Conservation (phyloP, 768 basidiomycete species). For the Chalciporus chontae region DNA sequence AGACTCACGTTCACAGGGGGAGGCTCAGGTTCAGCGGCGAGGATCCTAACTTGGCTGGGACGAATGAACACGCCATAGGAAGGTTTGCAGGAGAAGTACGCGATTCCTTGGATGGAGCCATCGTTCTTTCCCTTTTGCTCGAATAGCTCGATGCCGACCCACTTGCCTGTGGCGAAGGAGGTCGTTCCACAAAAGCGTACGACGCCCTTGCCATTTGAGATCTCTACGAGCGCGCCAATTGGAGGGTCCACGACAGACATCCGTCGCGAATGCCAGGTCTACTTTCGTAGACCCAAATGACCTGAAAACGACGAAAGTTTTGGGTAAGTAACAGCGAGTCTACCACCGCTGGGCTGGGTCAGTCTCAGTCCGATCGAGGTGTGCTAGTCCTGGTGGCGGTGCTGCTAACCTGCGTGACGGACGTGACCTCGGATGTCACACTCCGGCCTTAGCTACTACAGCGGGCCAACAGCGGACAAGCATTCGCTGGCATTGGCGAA, state of each 20-base stretch:
- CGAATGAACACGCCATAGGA: constrained; percentile 87
- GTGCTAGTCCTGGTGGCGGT: constrained; percentile 14
- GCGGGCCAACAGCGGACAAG: constrained; percentile 8
- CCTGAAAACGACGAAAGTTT: neutral
- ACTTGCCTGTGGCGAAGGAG: constrained; percentile 83
- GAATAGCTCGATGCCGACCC: constrained; percentile 90
- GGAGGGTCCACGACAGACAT: constrained; percentile 43
- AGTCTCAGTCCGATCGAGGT: neutral
- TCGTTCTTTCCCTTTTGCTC: constrained; percentile 93
- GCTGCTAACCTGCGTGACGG: neutral
- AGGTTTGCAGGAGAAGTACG: constrained; percentile 79
- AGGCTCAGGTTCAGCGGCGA: constrained; percentile 35
- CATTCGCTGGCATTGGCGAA: neutral
- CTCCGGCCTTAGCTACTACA: neutral
- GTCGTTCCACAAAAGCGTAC: constrained; percentile 86
- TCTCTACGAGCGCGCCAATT: constrained; percentile 74
- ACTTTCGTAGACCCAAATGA: neutral
- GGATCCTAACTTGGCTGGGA: constrained; percentile 75
- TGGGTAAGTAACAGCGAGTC: neutral
- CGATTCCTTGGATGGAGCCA: constrained; percentile 73
- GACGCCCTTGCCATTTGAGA: constrained; percentile 76
- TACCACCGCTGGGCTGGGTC: neutral
- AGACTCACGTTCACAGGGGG: constrained; percentile 24
- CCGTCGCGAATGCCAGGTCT: constrained; percentile 4
- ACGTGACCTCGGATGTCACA: constrained; percentile 14